Evolutionary conservation across 202 grass and related monocot genomes (phyloP), one percentile per base, ranked within the genome.

Genomic region (Alloteropsis angusta): DNA sequence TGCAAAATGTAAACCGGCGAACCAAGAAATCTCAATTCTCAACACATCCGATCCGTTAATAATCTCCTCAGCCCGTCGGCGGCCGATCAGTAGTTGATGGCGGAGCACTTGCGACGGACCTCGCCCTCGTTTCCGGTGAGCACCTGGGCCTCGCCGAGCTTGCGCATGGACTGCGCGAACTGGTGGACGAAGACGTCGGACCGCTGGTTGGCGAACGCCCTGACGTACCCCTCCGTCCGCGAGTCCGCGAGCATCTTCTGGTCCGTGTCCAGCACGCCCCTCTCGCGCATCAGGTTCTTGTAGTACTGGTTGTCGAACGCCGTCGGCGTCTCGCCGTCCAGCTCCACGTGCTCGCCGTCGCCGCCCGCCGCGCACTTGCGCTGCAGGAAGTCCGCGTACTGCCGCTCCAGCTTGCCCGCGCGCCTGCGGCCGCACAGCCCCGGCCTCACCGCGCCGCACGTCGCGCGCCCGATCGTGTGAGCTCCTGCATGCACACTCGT

Each of bases 121-220:
- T 87, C 92, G 2, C 92, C 92, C 65, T 98, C 96, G 71, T 82
- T 44, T 5, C 75, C 85, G 22, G 88, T 92, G 42, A 95, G 92
- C 74, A 95, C 90, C 65, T 88, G 80, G 13, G 25, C 73, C 47
- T 82, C 85, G 69, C 89, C 85, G 61, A 98, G 84, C n/a, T 77
- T 84, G 21, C 70, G n/a, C 96, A 98, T 98, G 50, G 96, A 88
- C 9, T 22, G 7, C n/a, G 80, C 83, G 77, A 98, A 98, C 87
- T 87, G 86, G 75, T 83, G 78, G 0, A 2, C n/a, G 78, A 98
- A 92, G 1, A 77, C 9, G 23, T 12, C 43, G 3, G 36, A 18
- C 5, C 2, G 14, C 61, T 85, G 66, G 6, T 39, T 46, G 12
- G 84, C 85, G 32, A 92, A 26, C 2, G 64, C 19, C 23, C 11